Percentiles rank a stretch among this genome's conserved stretches.
Evolutionary conservation across 805 yeast species (phyloP).

Genomic region (Ogataea pilisensis): DNA sequence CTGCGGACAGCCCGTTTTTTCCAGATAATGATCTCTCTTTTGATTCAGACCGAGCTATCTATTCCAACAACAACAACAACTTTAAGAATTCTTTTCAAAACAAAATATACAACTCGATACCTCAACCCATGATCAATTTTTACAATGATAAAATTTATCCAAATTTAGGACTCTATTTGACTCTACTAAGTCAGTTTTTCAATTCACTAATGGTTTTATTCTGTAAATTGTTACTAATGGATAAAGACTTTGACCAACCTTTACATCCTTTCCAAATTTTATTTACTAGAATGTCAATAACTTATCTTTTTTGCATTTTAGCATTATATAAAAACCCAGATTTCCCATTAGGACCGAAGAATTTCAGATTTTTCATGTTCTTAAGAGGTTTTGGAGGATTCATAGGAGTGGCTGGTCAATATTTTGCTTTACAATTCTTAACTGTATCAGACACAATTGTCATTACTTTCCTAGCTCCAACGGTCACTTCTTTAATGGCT

Average conservation of each 20-base stretch:
- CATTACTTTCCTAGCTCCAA: slow-evolving; percentile 74
- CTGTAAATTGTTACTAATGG: slow-evolving; percentile 70
- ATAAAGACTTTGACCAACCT: slow-evolving; percentile 51
- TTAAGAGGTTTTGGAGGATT: slow-evolving; percentile 72
- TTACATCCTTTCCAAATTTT: slow-evolving; percentile 78
- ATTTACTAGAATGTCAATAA: slow-evolving; percentile 71
- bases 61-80: background rate
- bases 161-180: slow-evolving; percentile 54
- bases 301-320: slow-evolving; percentile 52
- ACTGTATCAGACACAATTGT: slow-evolving; percentile 79
- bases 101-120: background rate
- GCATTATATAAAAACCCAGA: slow-evolving; percentile 41
- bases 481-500: slow-evolving; percentile 72
- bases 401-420: slow-evolving; percentile 75
- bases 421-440: slow-evolving; percentile 67
- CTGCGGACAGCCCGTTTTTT: no score
- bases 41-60: background rate
- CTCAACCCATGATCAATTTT: background rate
- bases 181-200: slow-evolving; percentile 63
- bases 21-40: background rate
- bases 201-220: slow-evolving; percentile 74
- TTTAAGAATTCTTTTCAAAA: background rate
- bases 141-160: slow-evolving; percentile 20
- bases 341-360: slow-evolving; percentile 68
- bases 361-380: slow-evolving; percentile 48